phyloP scores from a whole-genome alignment of 129 eudicot species.

The Gnaphalium uliginosum region DNA sequence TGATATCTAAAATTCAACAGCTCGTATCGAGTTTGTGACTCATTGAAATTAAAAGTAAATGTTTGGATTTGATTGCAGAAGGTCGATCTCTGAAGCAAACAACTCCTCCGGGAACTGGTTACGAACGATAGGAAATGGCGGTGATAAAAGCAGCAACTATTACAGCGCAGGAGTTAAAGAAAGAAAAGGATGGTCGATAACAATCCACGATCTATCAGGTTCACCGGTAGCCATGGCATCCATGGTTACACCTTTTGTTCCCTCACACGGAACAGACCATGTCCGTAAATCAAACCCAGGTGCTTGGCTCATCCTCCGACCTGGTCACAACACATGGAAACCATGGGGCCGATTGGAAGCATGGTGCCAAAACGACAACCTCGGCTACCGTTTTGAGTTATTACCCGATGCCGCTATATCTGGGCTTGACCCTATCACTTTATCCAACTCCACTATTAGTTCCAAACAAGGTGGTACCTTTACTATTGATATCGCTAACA shows the following conservation, averaged over 20 bases:
- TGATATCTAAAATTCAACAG: no score
- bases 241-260: conserved; percentile 96
- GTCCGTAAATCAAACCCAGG: conserved; percentile 86
- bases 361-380: conserved; percentile 58
- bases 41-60: no score
- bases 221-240: conserved; percentile 95
- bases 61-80: neutral
- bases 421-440: conserved; percentile 48
- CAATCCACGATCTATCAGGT: conserved; percentile 88
- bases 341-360: conserved; percentile 97
- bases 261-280: conserved; percentile 62
- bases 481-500: conserved; percentile 48
- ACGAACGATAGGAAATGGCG: conserved; percentile 25
- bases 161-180: conserved; percentile 41
- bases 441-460: conserved; percentile 51
- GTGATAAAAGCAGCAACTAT: conserved; percentile 29
- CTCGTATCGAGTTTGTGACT: no score
- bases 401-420: conserved; percentile 55
- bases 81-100: conserved; percentile 46
- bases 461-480: conserved; percentile 64
- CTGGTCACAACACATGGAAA: conserved; percentile 81
- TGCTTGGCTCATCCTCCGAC: conserved; percentile 93
- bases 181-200: conserved; percentile 91
- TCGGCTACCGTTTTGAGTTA: conserved; percentile 69
- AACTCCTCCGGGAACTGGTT: conserved; percentile 61